A percentile compares a stretch with the other conserved stretches of the same genome.
Evolutionary conservation across 495 filamentous ascomycete genomes (phyloP).

Genomic region (Aspergillus leporis): DNA sequence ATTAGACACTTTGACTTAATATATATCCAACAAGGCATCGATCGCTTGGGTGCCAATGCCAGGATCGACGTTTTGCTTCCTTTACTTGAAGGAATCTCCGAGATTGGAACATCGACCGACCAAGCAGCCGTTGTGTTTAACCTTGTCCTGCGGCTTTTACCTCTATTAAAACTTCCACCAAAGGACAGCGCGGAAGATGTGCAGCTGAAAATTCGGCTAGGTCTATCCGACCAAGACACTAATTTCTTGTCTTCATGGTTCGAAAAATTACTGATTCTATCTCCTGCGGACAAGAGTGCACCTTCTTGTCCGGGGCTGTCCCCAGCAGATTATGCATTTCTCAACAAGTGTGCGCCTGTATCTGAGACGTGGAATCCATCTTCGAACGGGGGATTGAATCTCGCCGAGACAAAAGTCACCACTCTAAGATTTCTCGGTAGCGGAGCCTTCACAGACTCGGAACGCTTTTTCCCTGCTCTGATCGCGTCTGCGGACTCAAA

Average conservation of each 20-base stretch:
- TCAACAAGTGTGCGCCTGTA: constrained; percentile 57
- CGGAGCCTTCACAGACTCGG: constrained; percentile 76
- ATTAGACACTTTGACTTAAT: constrained; percentile 86
- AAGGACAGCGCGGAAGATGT: constrained; percentile 78
- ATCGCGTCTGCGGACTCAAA: constrained; percentile 81
- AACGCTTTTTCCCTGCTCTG: constrained; percentile 80
- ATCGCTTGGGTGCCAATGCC: constrained; percentile 62
- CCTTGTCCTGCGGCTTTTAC: constrained; percentile 72
- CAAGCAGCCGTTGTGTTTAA: constrained; percentile 79
- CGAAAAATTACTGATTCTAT: constrained; percentile 75
- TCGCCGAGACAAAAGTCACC: constrained; percentile 64
- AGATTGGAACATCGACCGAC: constrained; percentile 59
- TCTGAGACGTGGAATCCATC: constrained; percentile 68
- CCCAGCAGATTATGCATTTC: constrained; percentile 69
- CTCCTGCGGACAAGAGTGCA: constrained; percentile 37
- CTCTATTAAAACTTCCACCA: constrained; percentile 67
- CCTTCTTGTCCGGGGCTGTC: constrained; percentile 68
- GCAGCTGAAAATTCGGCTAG: constrained; percentile 62
- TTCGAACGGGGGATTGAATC: constrained; percentile 61
- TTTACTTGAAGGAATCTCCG: constrained; percentile 69
- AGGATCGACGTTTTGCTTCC: constrained; percentile 69
- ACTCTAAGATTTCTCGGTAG: constrained; percentile 73
- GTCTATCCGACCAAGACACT: constrained; percentile 70
- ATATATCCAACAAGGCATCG: constrained; percentile 85
- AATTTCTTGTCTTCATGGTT: constrained; percentile 75